Percentiles rank a stretch among this genome's conserved stretches.
Evolutionary conservation across 768 basidiomycete species (phyloP).

Genomic region (Lactarius vividus): DNA sequence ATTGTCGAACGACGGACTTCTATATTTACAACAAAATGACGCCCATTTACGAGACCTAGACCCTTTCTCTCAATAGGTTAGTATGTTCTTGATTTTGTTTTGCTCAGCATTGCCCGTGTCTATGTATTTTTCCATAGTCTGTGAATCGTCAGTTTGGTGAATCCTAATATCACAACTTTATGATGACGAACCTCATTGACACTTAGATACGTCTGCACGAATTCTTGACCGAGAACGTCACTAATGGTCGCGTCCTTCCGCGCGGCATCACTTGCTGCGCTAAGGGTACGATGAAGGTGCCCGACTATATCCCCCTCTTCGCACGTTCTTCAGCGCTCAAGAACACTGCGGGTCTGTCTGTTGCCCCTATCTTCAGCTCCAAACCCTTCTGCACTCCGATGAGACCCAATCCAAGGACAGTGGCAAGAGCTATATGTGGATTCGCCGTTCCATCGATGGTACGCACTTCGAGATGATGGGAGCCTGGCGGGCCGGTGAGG

Average conservation of each 20-base stretch:
- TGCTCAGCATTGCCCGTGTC: neutral
- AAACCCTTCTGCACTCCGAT: constrained; percentile 45
- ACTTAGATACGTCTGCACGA: constrained; percentile 45
- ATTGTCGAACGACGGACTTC: neutral
- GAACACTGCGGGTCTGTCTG: constrained; percentile 38
- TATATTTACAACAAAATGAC: neutral
- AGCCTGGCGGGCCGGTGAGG: constrained; percentile 44
- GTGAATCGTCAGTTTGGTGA: constrained; percentile 1
- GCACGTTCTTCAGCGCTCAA: constrained; percentile 46
- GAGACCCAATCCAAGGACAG: constrained; percentile 52
- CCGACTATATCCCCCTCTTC: constrained; percentile 46
- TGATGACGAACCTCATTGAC: constrained; percentile 45
- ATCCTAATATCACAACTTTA: neutral
- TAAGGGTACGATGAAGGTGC: constrained; percentile 51
- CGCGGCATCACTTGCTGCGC: constrained; percentile 46
- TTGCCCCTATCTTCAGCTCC: constrained; percentile 41
- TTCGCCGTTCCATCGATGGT: constrained; percentile 63
- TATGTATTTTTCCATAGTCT: constrained; percentile 21
- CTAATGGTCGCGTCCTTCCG: constrained; percentile 38
- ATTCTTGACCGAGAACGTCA: constrained; percentile 43
- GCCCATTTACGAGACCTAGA: neutral
- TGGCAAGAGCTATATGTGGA: constrained; percentile 60
- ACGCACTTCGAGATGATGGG: constrained; percentile 62
- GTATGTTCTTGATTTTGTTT: neutral
- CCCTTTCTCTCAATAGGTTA: constrained; percentile 16